Percentiles rank a stretch among this genome's conserved stretches.
Conservation (phyloP, 2,329 filamentous ascomycete genomes). For the Aurifilum marmelostoma region DNA sequence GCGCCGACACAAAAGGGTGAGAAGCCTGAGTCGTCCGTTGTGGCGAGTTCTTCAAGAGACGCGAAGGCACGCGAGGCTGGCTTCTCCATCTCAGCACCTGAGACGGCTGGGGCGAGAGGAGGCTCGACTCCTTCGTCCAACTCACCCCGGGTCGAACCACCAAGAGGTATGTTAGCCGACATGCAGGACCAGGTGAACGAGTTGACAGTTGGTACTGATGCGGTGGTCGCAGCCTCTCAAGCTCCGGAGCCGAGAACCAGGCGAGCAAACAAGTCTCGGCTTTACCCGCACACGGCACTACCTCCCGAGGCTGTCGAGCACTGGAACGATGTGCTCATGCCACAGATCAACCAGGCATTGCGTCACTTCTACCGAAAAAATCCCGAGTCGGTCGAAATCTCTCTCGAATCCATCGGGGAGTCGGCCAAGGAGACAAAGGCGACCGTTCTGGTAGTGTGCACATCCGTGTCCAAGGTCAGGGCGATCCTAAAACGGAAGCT, state of each 20-base stretch:
- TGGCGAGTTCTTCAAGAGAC: conserved; percentile 26
- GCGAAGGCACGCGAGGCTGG: conserved; percentile 28
- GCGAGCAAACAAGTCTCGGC: conserved; percentile 49
- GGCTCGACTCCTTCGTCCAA: not conserved
- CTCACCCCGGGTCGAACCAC: conserved; percentile 14
- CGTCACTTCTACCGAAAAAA: conserved; percentile 73
- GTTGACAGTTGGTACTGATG: conserved; percentile 13
- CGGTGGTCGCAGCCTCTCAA: conserved; percentile 12
- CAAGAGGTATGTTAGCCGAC: conserved; percentile 24
- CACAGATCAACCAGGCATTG: conserved; percentile 72
- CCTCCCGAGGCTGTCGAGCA: conserved; percentile 66
- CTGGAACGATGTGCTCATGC: conserved; percentile 74
- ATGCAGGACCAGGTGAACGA: not conserved
- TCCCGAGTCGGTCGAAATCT: conserved; percentile 77
- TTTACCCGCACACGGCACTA: conserved; percentile 63
- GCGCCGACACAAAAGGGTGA: conserved; percentile 14
- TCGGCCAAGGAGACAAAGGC: conserved; percentile 67
- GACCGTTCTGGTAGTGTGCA: conserved; percentile 77
- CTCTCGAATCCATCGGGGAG: conserved; percentile 74
- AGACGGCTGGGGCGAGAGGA: not conserved
- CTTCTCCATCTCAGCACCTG: conserved; percentile 10
- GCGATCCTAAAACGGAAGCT: conserved; percentile 72
- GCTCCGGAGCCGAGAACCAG: conserved; percentile 31
- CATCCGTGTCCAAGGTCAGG: conserved; percentile 72
- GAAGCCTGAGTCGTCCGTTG: conserved; percentile 18